phyloP scores from a whole-genome alignment of 2,329 filamentous ascomycete genomes.

The Myriosclerotinia scirpicola region DNA sequence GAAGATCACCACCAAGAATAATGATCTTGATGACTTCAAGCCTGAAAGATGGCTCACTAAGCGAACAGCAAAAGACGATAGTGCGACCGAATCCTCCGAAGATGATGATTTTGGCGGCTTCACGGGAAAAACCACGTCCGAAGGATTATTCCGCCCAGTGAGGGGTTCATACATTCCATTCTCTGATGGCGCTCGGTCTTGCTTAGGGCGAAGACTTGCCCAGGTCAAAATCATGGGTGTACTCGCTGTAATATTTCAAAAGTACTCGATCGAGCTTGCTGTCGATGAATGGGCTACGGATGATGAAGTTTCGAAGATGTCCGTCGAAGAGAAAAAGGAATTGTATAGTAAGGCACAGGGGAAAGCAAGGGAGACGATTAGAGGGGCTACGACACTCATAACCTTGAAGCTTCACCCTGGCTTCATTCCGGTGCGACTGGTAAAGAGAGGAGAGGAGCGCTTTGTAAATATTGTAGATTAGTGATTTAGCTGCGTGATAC shows the following conservation, averaged over 20 bases:
- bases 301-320: conserved; percentile 35
- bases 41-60: conserved; percentile 62
- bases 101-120: conserved; percentile 23
- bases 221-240: conserved; percentile 42
- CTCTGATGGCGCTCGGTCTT: conserved; percentile 43
- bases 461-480: conserved; percentile 50
- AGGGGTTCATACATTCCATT: conserved; percentile 42
- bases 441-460: conserved; percentile 67
- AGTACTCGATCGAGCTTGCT: conserved; percentile 37
- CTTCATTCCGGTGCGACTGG: conserved; percentile 62
- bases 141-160: conserved; percentile 35
- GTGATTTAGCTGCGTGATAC: conserved; percentile 14
- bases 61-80: conserved; percentile 54
- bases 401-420: conserved; percentile 68
- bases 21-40: conserved; percentile 46
- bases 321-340: conserved; percentile 27
- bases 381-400: conserved; percentile 59
- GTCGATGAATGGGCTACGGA: conserved; percentile 38
- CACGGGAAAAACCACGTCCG: conserved; percentile 24
- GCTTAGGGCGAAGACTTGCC: conserved; percentile 42
- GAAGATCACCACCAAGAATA: conserved; percentile 64
- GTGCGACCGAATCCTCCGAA: conserved; percentile 16
- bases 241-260: conserved; percentile 37
- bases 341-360: conserved; percentile 41
- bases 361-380: conserved; percentile 45